Percentiles rank a stretch among this genome's conserved stretches.
Evolutionary conservation across 345 rosid genomes (phyloP).

Genomic region (Abelmoschus esculentus): DNA sequence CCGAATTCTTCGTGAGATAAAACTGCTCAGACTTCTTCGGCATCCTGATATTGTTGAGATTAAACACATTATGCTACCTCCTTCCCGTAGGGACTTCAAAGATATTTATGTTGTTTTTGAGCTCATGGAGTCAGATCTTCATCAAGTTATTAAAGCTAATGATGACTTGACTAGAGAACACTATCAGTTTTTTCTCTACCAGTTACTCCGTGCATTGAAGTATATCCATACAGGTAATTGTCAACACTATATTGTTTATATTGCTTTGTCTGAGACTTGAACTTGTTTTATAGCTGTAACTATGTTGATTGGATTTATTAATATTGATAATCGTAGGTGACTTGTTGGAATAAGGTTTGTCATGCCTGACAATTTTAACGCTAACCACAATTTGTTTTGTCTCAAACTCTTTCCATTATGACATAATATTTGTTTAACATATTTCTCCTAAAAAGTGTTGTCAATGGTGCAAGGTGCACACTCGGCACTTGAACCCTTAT

Average conservation of each 20-base stretch:
- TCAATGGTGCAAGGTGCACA: neutral
- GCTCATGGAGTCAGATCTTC: constrained; percentile 95
- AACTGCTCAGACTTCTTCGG: constrained; percentile 69
- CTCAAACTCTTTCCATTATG: neutral
- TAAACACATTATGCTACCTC: constrained; percentile 93
- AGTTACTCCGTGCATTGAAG: constrained; percentile 84
- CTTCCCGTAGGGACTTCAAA: constrained; percentile 84
- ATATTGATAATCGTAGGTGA: neutral
- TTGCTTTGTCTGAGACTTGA: neutral
- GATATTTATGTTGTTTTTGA: constrained; percentile 96
- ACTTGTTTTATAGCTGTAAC: neutral
- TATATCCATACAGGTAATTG: constrained; percentile 85
- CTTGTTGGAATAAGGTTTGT: neutral
- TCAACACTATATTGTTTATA: neutral
- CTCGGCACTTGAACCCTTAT: neutral
- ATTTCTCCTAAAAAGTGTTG: neutral
- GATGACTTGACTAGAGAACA: constrained; percentile 94
- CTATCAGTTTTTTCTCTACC: constrained; percentile 90
- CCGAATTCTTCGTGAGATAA: constrained; percentile 84
- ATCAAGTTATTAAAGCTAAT: constrained; percentile 94
- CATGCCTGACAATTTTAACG: neutral
- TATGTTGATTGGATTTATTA: neutral
- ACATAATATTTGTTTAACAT: neutral
- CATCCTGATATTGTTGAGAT: constrained; percentile 96
- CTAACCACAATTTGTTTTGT: neutral